Base-by-base conservation (phyloP, 2,329 filamentous ascomycete species). In the Fusarium hainanense region DNA sequence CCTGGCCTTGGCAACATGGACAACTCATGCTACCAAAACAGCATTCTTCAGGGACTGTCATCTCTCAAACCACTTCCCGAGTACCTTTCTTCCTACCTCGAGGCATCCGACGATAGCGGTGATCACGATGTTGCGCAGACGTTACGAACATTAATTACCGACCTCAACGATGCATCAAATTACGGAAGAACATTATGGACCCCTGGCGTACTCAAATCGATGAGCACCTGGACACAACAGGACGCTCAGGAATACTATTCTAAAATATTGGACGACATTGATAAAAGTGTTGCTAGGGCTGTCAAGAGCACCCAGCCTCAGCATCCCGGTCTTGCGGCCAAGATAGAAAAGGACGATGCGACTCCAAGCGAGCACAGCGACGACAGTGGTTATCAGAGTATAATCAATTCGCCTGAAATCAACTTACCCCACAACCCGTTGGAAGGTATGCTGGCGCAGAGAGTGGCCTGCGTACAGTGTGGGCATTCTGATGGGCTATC, bases 11-110 rank as follows among this genome's bases (percentile, higher is more conserved):
- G 93, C 12, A 99, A 99, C 78, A 91, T 90, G 82, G 93, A 97
- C 82, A 97, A 98, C 78, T 97, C 94, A 3, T 98, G 96, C 83
- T 99, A 97, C 79, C 96, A 98, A 80, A 99, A 99, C 79, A 98
- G 94, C 77, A 91, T 98, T 21, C 88, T 99, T 13, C 94, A 97
- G 78, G 90, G 91, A 9, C 83, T 98, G 43, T 90, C 94, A 2
- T 91, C 94, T 6, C 84, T 98, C 30, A 85, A 87, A 20, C 87
- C 90, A 7, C 82, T 98, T 30, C 86, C 87, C 27, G 82, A 82
- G 4, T 96, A 93, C 74, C 85, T 97, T 10, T 82, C 82, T 3
- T 81, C 79, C 11, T 80, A 85, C 23, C 80, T 82, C 3, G 72
- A 74, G 30, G 67, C 74, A 44, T 71, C 75, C 10, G 71, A 76